phyloP scores from a whole-genome alignment of 805 yeast species.

The Candida boidinii region DNA sequence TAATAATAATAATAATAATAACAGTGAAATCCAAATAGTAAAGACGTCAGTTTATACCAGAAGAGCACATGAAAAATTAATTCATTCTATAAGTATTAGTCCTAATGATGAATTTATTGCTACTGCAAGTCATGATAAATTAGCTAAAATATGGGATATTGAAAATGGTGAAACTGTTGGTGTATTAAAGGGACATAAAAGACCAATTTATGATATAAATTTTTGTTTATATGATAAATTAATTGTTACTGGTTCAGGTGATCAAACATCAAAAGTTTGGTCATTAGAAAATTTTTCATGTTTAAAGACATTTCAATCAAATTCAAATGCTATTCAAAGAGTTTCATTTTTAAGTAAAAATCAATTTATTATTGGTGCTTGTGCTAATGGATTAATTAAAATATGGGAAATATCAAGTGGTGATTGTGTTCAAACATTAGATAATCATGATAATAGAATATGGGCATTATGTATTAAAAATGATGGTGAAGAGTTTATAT shows the following conservation, averaged over 20 bases:
- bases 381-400: slow-evolving; percentile 92
- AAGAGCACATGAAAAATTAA: slow-evolving; percentile 95
- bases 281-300: slow-evolving; percentile 70
- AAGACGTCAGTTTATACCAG: slow-evolving; percentile 78
- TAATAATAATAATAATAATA: background rate
- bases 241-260: slow-evolving; percentile 84
- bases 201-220: slow-evolving; percentile 90
- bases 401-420: slow-evolving; percentile 76
- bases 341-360: slow-evolving; percentile 60
- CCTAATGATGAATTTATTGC: slow-evolving; percentile 86
- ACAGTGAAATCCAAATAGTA: slow-evolving; percentile 22
- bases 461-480: slow-evolving; percentile 75
- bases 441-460: slow-evolving; percentile 85
- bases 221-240: slow-evolving; percentile 76
- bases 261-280: slow-evolving; percentile 87
- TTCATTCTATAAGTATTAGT: slow-evolving; percentile 81
- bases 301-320: slow-evolving; percentile 83
- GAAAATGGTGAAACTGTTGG: slow-evolving; percentile 85
- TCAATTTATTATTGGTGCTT: slow-evolving; percentile 65
- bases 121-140: slow-evolving; percentile 89
- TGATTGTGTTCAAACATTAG: slow-evolving; percentile 77
- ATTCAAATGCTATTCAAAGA: slow-evolving; percentile 85
- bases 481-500: slow-evolving; percentile 62
- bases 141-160: slow-evolving; percentile 83
- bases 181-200: slow-evolving; percentile 77